Evolutionary conservation across 139 green algal genomes (phyloP).

Genomic region (Chlorella sp.): DNA sequence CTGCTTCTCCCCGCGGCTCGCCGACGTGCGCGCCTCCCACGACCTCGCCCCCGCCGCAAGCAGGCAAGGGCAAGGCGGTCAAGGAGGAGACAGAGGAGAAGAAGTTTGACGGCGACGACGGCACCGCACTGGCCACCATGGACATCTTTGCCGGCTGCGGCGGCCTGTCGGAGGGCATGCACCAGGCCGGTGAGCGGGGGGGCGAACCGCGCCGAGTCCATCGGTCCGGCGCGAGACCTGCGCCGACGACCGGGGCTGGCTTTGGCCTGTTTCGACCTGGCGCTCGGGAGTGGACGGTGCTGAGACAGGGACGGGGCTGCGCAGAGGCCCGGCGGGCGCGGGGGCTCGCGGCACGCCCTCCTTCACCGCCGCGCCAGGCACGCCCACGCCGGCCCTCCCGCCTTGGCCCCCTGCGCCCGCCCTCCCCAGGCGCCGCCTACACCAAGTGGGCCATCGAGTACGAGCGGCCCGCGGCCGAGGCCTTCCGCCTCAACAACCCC

Average conservation of each 20-base stretch:
- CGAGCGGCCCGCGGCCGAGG: conserved; percentile 83
- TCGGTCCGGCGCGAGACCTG: too few species aligned
- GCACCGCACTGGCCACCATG: conserved; percentile 72
- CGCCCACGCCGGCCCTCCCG: neutral
- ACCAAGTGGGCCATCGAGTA: conserved; percentile 97
- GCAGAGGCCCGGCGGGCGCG: too few species aligned
- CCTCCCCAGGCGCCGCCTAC: conserved; percentile 50
- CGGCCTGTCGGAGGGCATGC: conserved; percentile 92
- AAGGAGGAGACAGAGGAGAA: conserved; percentile 27
- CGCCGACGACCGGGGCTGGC: too few species aligned
- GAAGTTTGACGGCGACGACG: conserved; percentile 34
- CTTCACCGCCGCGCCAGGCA: too few species aligned
- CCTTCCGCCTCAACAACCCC: conserved; percentile 88
- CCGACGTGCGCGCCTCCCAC: neutral
- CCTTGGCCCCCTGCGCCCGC: neutral
- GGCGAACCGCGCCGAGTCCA: too few species aligned
- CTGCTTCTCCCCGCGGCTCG: neutral
- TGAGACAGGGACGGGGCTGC: too few species aligned
- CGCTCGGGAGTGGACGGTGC: too few species aligned
- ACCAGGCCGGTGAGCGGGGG: conserved; percentile 66
- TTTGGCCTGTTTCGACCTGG: too few species aligned
- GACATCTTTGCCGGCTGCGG: conserved; percentile 98
- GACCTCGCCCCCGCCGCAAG: neutral
- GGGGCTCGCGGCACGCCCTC: too few species aligned
- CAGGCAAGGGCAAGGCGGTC: conserved; percentile 40